Evolutionary conservation across 352 stramenopile species (phyloP).

Genomic region (Phytopythium kandeliae): DNA sequence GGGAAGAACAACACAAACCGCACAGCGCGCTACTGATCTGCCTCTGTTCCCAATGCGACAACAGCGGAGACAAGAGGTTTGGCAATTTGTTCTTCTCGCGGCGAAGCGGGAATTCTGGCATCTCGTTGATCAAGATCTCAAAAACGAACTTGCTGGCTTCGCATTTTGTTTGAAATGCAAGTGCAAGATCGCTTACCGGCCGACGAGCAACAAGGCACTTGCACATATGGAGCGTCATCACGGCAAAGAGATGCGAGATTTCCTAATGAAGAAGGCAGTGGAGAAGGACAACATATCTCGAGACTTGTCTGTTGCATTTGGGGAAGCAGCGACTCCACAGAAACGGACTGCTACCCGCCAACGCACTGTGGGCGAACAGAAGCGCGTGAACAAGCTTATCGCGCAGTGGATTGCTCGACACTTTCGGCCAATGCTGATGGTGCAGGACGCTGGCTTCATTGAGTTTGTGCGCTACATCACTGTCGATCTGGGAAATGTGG

Average conservation of each 20-base stretch:
- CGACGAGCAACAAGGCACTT: not conserved
- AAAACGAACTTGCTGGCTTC: not conserved
- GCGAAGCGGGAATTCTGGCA: not conserved
- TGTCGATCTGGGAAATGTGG: conserved; percentile 1
- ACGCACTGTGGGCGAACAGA: not conserved
- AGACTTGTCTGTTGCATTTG: not conserved
- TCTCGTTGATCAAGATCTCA: not conserved
- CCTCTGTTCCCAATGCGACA: not conserved
- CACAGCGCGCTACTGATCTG: not conserved
- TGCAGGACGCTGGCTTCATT: conserved; percentile 9
- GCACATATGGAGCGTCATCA: not conserved
- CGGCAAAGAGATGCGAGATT: not conserved
- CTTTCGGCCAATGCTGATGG: conserved; percentile 9
- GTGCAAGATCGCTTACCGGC: not conserved
- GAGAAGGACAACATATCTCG: not conserved
- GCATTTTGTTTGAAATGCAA: not conserved
- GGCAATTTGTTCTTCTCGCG: not conserved
- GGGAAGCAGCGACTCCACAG: not conserved
- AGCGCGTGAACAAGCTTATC: conserved; percentile 3
- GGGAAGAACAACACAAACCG: no score
- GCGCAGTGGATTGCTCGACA: conserved; percentile 7
- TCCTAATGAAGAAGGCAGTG: not conserved
- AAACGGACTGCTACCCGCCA: not conserved
- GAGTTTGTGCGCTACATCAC: conserved; percentile 10
- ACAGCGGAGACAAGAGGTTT: not conserved